These are phyloP conservation scores for Whalleya microplaca DNA, from an alignment of 2,329 filamentous ascomycete genomes.

Conservation along the genomic window DNA sequence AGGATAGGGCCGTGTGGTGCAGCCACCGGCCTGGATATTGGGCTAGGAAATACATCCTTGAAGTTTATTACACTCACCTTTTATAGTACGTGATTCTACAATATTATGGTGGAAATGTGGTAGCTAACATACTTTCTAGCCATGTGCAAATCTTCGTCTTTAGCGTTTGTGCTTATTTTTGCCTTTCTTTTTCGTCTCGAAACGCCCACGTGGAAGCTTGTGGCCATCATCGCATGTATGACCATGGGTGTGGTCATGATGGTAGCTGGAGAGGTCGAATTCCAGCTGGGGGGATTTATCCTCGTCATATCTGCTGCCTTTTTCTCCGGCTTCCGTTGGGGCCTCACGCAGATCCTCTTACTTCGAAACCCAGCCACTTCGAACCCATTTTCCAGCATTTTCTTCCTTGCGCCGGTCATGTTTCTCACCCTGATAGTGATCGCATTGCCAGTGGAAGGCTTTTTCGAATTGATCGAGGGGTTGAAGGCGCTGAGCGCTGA, in stretches of 20 bases:
- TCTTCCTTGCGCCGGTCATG: conserved; percentile 98
- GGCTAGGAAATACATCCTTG: conserved; percentile 91
- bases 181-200: conserved; percentile 94
- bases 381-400: conserved; percentile 96
- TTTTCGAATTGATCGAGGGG: conserved; percentile 68
- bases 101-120: not conserved
- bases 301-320: conserved; percentile 93
- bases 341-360: conserved; percentile 94
- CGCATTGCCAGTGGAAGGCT: conserved; percentile 84
- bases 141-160: conserved; percentile 98
- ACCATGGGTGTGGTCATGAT: conserved; percentile 94
- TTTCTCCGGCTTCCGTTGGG: conserved; percentile 97
- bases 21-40: conserved; percentile 94
- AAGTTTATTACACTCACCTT: conserved; percentile 97
- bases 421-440: conserved; percentile 80
- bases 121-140: conserved; percentile 48
- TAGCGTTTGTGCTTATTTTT: conserved; percentile 93
- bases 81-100: conserved; percentile 67
- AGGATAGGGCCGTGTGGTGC: conserved; percentile 89
- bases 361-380: conserved; percentile 92
- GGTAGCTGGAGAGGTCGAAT: conserved; percentile 93
- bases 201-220: conserved; percentile 80
- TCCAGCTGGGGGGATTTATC: conserved; percentile 82
- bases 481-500: conserved; percentile 64
- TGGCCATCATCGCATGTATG: conserved; percentile 89